Evolutionary conservation across 768 basidiomycete genomes (phyloP), one percentile per base, ranked within the genome.

Genomic region (Suillus lakei): DNA sequence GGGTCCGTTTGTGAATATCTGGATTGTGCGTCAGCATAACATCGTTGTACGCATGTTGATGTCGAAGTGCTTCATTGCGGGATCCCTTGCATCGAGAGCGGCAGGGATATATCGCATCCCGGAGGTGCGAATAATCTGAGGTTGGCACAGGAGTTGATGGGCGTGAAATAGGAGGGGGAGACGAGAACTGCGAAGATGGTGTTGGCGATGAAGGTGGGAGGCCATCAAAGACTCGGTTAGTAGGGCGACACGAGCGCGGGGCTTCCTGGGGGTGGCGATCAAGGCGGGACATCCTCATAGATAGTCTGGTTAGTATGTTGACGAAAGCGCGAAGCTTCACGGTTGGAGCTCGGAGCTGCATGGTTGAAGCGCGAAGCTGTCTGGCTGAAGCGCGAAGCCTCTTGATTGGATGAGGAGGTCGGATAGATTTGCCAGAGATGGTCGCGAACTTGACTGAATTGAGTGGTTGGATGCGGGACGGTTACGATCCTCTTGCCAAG

Each of bases 91-190:
- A 50, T 50, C 2, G 3, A 28, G 48, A 50, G 48, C 0, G 44
- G 4, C 12, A 46, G 9, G 44, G 44, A 46, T 46, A 46, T 46
- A 10, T 46, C 0, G n/a, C 10, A 0, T 46, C n/a, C 46, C 46
- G 2, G 46, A 13, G 0, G 4, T 46, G 46, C 1, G 4, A 3
- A 23, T 46, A 13, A 13, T 1, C 46, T 0, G 0, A 0, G 3
- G 46, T 46, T 46, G 46, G 3, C n/a, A 46, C 1, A 46, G 46
- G 46, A 46, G 46, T 46, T 46, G 46, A 46, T 23, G n/a, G 0
- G 0, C 10, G 4, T 46, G n/a, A 46, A 46, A 46, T 46, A 46
- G n/a, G 46, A 46, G 46, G n/a, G n/a, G n/a, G 46, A 46, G 46
- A 46, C 4, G 5, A 46, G 1, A 46, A 23, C n/a, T 46, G 46